Evolutionary conservation across 495 filamentous ascomycete species (phyloP).

Genomic region (Neurospora tetraspora): DNA sequence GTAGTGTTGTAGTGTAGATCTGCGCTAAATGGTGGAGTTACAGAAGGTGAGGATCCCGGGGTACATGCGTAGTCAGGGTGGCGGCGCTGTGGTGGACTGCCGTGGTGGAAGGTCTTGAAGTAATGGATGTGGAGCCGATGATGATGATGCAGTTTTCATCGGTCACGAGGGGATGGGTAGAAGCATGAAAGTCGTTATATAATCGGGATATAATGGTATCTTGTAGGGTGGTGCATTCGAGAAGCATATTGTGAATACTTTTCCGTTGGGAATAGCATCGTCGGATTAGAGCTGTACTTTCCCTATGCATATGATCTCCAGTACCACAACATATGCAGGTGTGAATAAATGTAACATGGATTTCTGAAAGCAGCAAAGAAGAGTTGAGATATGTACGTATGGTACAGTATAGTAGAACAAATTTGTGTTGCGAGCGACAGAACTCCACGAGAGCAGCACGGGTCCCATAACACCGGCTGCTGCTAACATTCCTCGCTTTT

Average conservation of each 20-base stretch:
- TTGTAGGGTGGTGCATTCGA: neutral
- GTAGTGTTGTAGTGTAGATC: neutral
- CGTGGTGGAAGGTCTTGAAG: neutral
- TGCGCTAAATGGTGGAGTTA: neutral
- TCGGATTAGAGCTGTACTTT: neutral
- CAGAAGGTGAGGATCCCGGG: neutral
- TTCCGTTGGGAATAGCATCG: neutral
- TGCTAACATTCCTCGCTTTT: neutral
- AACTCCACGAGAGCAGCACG: neutral
- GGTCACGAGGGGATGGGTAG: neutral
- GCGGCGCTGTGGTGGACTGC: neutral
- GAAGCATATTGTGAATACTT: neutral
- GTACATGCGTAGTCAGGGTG: neutral
- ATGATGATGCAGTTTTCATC: neutral
- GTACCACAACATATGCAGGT: neutral
- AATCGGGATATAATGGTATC: neutral
- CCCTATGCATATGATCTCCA: neutral
- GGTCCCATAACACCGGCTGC: neutral
- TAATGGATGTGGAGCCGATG: neutral
- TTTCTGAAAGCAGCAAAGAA: neutral
- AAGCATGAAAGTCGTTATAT: neutral
- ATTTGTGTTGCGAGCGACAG: neutral
- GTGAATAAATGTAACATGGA: neutral
- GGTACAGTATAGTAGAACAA: neutral
- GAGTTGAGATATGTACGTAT: neutral